Evolutionary conservation across 129 eudicot genomes (phyloP).

Genomic region (Rutidosis leptorrhynchoides): DNA sequence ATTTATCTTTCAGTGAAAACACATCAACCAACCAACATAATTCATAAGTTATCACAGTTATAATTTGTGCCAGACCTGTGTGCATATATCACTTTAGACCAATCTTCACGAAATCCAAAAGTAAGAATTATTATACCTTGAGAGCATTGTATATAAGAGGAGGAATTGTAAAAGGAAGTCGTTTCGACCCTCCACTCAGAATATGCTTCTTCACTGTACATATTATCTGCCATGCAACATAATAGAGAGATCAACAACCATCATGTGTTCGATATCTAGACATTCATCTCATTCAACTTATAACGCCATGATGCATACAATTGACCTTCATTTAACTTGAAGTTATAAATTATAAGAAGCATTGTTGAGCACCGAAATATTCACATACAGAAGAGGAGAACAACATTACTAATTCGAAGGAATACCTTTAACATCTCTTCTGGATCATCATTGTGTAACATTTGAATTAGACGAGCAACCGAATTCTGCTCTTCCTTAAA

Average conservation of each 20-base stretch:
- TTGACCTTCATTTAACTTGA: not conserved
- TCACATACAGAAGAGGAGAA: conserved; percentile 14
- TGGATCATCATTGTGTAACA: conserved; percentile 80
- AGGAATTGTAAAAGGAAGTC: conserved; percentile 85
- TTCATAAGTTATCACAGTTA: not conserved
- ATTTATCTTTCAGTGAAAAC: not conserved
- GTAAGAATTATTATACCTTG: conserved; percentile 50
- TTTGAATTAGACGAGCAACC: conserved; percentile 94
- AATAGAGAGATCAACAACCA: conserved; percentile 22
- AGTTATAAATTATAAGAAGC: conserved; percentile 3
- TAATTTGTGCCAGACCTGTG: not conserved
- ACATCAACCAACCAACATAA: conserved; percentile 7
- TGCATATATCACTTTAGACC: not conserved
- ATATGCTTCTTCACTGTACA: conserved; percentile 84
- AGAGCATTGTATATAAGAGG: conserved; percentile 86
- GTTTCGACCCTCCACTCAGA: conserved; percentile 77
- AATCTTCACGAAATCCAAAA: not conserved
- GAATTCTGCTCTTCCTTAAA: conserved; percentile 93
- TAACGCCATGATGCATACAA: conserved; percentile 12
- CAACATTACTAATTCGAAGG: conserved; percentile 12
- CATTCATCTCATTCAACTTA: not conserved
- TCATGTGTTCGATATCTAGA: conserved; percentile 7
- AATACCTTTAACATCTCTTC: conserved; percentile 91
- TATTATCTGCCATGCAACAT: conserved; percentile 63
- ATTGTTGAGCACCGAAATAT: not conserved